Evolutionary conservation across 495 filamentous ascomycete species (phyloP).

Genomic region (Bombardia bombarda): DNA sequence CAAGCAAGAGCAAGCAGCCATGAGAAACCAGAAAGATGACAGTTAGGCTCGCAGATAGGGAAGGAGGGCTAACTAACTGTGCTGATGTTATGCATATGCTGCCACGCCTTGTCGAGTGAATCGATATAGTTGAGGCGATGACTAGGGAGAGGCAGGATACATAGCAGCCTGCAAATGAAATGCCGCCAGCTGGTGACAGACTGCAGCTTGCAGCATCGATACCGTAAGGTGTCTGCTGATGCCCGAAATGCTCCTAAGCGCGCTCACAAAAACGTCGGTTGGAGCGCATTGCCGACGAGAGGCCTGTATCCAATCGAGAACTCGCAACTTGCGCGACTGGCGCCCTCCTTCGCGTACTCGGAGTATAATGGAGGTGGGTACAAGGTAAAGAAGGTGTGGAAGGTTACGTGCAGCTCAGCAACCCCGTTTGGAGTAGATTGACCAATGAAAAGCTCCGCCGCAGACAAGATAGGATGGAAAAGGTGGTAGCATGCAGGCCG

Average conservation of each 20-base stretch:
- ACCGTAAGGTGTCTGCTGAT: background rate
- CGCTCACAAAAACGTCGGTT: background rate
- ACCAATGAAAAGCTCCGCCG: background rate
- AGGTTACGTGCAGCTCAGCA: conserved; percentile 1
- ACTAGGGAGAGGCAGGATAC: background rate
- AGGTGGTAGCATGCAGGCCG: conserved; percentile 2
- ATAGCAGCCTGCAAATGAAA: conserved; percentile 7
- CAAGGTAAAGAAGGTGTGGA: conserved; percentile 8
- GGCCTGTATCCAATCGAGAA: conserved; percentile 4
- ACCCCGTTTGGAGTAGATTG: background rate
- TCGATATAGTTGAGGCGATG: background rate
- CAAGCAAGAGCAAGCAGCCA: background rate
- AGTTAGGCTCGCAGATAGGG: background rate
- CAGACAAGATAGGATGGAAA: background rate
- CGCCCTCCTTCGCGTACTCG: background rate
- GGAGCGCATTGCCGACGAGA: conserved; percentile 6
- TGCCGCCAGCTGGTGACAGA: conserved; percentile 8
- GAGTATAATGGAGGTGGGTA: conserved; percentile 3
- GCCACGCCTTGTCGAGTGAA: conserved; percentile 2
- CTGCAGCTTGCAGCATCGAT: background rate
- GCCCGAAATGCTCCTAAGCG: conserved; percentile 8
- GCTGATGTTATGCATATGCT: conserved; percentile 10
- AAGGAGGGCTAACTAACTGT: background rate
- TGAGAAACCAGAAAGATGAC: background rate
- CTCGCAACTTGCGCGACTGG: conserved; percentile 4